Conservation (phyloP, 78 protist species). For the Dictyostelium brefeldianum region DNA sequence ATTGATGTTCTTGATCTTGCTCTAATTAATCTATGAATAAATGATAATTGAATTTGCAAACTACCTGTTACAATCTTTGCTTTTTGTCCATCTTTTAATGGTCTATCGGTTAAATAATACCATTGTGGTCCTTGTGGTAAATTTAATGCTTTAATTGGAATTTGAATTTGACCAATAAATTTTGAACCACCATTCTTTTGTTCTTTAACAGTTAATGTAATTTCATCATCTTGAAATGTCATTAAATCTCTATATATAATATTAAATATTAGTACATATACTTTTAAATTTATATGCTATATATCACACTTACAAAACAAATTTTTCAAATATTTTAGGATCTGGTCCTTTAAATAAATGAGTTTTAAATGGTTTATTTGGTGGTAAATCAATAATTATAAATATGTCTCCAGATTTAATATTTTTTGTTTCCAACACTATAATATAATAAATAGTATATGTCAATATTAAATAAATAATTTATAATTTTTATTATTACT, state of each 20-base stretch:
- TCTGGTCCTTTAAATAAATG: conserved; percentile 72
- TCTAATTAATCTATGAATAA: conserved; percentile 36
- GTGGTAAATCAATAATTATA: conserved; percentile 65
- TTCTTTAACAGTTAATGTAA: conserved; percentile 44
- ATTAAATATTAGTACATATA: too few relatives aligned
- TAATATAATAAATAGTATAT: background rate
- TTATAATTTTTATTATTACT: background rate
- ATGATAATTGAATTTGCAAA: conserved; percentile 34
- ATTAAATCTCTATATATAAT: conserved; percentile 44
- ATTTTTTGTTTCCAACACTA: conserved; percentile 65
- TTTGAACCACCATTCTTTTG: conserved; percentile 63
- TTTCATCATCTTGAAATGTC: conserved; percentile 79
- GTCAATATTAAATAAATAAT: background rate
- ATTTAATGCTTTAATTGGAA: conserved; percentile 51
- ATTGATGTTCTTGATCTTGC: conserved; percentile 38
- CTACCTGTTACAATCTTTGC: conserved; percentile 62
- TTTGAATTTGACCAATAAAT: conserved; percentile 74
- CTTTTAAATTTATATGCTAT: too few relatives aligned
- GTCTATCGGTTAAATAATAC: conserved; percentile 66
- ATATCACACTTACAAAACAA: conserved; percentile 68
- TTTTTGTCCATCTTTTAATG: conserved; percentile 39
- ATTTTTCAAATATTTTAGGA: conserved; percentile 66
- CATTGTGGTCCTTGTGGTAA: conserved; percentile 42
- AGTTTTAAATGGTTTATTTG: conserved; percentile 73
- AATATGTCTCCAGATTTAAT: conserved; percentile 48